A percentile compares a stretch with the other conserved stretches of the same genome.
phyloP scores from a whole-genome alignment of 202 grass and related monocot species.

The Sporobolus alterniflorus region DNA sequence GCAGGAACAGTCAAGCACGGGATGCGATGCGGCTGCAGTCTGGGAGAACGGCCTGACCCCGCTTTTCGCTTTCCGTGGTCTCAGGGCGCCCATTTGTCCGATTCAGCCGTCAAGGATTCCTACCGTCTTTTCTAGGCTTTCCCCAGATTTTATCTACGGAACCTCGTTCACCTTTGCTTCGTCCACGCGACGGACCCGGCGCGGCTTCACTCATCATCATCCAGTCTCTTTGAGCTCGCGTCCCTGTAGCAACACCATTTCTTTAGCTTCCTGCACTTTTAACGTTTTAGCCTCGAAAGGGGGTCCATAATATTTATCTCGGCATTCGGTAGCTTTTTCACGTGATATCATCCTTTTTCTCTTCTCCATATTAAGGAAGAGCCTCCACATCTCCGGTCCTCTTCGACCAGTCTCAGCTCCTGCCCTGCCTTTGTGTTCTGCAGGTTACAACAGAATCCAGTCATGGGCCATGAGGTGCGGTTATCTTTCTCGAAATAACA shows the following conservation, averaged over 20 bases:
- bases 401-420: not conserved
- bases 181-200: too few relatives aligned
- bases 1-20: slow-evolving; percentile 9
- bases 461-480: slow-evolving; percentile 51
- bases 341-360: not conserved
- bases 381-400: not conserved
- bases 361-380: slow-evolving; percentile 5
- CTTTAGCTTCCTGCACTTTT: slow-evolving; percentile 30
- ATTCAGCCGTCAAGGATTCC: slow-evolving; percentile 58
- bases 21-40: slow-evolving; percentile 29
- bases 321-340: slow-evolving; percentile 3
- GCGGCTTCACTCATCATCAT: too few relatives aligned
- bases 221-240: not conserved
- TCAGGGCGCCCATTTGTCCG: slow-evolving; percentile 37
- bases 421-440: not conserved
- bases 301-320: not conserved
- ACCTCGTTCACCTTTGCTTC: not conserved
- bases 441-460: not conserved
- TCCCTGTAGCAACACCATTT: slow-evolving; percentile 16
- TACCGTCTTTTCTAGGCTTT: slow-evolving; percentile 50
- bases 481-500: not conserved
- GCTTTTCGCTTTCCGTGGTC: slow-evolving; percentile 40
- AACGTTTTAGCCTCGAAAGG: slow-evolving; percentile 4
- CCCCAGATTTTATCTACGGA: slow-evolving; percentile 3
- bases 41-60: not conserved